A percentile compares a stretch with the other conserved stretches of the same genome.
Conservation (phyloP, 2,329 filamentous ascomycete species). For the Phoma sp. region DNA sequence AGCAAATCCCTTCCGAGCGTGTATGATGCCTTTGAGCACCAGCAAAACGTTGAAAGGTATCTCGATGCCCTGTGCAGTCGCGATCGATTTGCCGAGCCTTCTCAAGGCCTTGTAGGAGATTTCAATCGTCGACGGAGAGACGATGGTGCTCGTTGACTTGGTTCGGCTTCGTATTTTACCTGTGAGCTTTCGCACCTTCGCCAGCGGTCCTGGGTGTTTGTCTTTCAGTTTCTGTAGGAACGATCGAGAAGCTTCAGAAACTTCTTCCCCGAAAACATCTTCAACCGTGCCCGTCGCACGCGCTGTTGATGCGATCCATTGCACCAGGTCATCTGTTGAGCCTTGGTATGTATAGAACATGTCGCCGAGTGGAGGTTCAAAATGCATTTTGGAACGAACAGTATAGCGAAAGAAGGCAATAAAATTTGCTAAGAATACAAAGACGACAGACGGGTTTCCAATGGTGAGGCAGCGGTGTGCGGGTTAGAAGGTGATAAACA, state of each 20-base stretch:
- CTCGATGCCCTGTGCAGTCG: background rate
- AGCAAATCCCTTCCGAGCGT: conserved; percentile 18
- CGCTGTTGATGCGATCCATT: conserved; percentile 22
- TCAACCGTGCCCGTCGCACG: conserved; percentile 17
- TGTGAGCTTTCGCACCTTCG: background rate
- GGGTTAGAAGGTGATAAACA: background rate
- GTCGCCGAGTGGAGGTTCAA: conserved; percentile 14
- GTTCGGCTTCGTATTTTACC: background rate
- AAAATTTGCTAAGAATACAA: background rate
- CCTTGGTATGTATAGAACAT: conserved; percentile 15
- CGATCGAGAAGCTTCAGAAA: background rate
- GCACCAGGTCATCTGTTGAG: conserved; percentile 16
- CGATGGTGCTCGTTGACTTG: background rate
- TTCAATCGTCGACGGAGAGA: background rate
- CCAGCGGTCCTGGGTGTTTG: background rate
- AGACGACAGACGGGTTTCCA: background rate
- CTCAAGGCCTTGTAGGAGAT: conserved; percentile 5
- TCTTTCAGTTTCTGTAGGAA: conserved; percentile 4
- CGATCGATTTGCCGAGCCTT: conserved; percentile 9
- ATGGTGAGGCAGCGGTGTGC: background rate
- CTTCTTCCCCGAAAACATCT: background rate
- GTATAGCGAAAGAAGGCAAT: background rate
- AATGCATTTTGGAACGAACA: conserved; percentile 6
- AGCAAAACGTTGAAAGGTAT: conserved; percentile 12
- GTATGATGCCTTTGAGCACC: conserved; percentile 20